phyloP scores from a whole-genome alignment of 768 basidiomycete species.

The Suillus ampliporus region DNA sequence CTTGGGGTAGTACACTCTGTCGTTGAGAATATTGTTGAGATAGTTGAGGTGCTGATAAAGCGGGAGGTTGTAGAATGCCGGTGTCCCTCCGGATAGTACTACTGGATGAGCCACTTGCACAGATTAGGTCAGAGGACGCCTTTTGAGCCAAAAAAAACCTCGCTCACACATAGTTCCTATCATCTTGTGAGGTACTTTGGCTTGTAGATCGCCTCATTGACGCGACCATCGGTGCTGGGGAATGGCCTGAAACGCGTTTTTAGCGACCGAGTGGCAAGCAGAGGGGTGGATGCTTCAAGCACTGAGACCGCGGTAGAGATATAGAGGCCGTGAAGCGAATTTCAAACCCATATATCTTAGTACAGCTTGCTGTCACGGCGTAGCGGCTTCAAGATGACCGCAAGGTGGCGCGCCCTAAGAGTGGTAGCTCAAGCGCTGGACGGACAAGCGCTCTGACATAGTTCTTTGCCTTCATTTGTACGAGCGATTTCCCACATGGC shows the following conservation, averaged over 20 bases:
- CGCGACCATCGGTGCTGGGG: background rate
- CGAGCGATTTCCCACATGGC: background rate
- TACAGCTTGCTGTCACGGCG: background rate
- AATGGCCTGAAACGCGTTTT: background rate
- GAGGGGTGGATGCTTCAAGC: background rate
- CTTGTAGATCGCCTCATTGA: background rate
- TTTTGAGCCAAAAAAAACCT: background rate
- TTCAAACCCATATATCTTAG: background rate
- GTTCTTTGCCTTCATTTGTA: background rate
- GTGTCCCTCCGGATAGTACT: background rate
- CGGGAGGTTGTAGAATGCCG: background rate
- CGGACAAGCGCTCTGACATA: background rate
- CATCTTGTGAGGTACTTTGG: background rate
- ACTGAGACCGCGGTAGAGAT: background rate
- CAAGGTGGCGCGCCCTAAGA: background rate
- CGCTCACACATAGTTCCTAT: background rate
- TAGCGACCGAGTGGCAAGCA: background rate
- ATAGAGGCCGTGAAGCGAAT: background rate
- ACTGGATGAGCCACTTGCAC: background rate
- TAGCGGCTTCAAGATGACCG: background rate
- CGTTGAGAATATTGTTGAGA: background rate
- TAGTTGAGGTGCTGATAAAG: background rate
- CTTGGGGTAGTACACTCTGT: background rate
- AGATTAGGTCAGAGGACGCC: background rate
- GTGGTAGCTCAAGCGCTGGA: background rate